These are phyloP conservation scores for Colletotrichum eleusines DNA, from an alignment of 2,329 filamentous ascomycete genomes.

Conservation along the genomic window DNA sequence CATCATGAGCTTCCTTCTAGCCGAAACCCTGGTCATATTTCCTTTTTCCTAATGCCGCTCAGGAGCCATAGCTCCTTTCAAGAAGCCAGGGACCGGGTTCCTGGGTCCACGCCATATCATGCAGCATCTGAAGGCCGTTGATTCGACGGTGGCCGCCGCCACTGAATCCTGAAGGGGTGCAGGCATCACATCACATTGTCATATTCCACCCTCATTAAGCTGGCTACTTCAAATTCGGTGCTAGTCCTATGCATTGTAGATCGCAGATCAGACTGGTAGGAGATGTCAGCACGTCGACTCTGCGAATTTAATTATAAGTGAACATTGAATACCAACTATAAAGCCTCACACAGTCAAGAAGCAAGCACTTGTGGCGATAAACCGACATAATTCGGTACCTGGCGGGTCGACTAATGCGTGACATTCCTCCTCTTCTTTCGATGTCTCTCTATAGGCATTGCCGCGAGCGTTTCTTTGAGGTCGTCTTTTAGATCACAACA, in stretches of 20 bases:
- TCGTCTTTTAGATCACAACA: background rate
- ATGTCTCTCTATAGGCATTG: background rate
- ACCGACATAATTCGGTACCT: background rate
- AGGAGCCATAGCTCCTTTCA: conserved; percentile 23
- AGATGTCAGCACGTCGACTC: background rate
- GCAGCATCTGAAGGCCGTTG: conserved; percentile 15
- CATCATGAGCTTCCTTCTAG: conserved; percentile 16
- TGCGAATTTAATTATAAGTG: background rate
- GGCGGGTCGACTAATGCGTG: background rate
- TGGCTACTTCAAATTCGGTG: background rate
- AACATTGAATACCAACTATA: background rate
- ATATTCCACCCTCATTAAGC: background rate
- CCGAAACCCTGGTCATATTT: background rate
- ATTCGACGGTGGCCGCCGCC: conserved; percentile 31
- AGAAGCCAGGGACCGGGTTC: conserved; percentile 23
- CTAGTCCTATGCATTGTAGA: too few species aligned
- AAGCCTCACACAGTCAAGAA: background rate
- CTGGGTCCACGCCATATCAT: conserved; percentile 15
- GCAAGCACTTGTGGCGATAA: background rate
- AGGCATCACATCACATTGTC: conserved; percentile 12
- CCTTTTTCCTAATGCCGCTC: conserved; percentile 27
- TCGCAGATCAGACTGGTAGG: too few species aligned
- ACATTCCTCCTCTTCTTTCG: background rate
- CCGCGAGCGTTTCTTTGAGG: background rate
- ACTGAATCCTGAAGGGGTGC: conserved; percentile 5